Percentiles rank a stretch among this genome's conserved stretches.
These are phyloP conservation scores for Aureobasidium mangrovei DNA, from an alignment of 2,329 filamentous ascomycete species.

Conservation along the genomic window DNA sequence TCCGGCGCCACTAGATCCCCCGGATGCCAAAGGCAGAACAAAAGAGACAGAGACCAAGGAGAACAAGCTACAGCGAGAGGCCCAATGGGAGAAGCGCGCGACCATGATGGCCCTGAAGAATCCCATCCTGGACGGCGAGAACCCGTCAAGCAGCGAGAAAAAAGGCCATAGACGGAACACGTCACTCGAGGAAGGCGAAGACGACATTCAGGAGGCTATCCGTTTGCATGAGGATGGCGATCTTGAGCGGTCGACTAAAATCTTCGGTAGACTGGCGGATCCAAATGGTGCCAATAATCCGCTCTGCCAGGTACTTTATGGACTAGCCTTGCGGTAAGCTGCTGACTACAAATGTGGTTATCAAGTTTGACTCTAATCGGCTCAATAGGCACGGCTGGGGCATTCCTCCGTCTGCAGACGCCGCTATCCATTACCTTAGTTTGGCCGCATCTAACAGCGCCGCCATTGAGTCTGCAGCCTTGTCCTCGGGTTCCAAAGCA, in stretches of 20 bases:
- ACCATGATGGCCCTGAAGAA: conserved; percentile 65
- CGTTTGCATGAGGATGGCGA: conserved; percentile 79
- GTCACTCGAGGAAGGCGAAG: conserved; percentile 31
- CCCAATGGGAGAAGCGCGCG: conserved; percentile 85
- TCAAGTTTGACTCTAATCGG: too few relatives aligned
- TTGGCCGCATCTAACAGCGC: conserved; percentile 86
- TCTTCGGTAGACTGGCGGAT: conserved; percentile 80
- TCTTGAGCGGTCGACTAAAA: conserved; percentile 65
- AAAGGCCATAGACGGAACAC: not conserved
- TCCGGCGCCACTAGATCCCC: conserved; percentile 23
- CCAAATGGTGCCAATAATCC: conserved; percentile 81
- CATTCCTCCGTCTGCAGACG: conserved; percentile 59
- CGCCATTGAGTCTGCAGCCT: conserved; percentile 72
- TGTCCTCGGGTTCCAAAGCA: conserved; percentile 81
- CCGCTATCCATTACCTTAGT: conserved; percentile 75
- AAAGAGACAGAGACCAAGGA: conserved; percentile 12
- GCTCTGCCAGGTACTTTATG: conserved; percentile 90
- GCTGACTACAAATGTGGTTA: too few relatives aligned
- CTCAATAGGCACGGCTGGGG: conserved; percentile 70
- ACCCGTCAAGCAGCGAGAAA: not conserved
- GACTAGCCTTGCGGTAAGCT: conserved; percentile 63
- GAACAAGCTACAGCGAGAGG: conserved; percentile 45
- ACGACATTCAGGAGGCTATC: conserved; percentile 90
- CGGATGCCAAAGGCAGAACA: conserved; percentile 12
- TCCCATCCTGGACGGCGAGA: conserved; percentile 32